phyloP scores from a whole-genome alignment of 2,329 filamentous ascomycete species.

The Knufia fluminis region DNA sequence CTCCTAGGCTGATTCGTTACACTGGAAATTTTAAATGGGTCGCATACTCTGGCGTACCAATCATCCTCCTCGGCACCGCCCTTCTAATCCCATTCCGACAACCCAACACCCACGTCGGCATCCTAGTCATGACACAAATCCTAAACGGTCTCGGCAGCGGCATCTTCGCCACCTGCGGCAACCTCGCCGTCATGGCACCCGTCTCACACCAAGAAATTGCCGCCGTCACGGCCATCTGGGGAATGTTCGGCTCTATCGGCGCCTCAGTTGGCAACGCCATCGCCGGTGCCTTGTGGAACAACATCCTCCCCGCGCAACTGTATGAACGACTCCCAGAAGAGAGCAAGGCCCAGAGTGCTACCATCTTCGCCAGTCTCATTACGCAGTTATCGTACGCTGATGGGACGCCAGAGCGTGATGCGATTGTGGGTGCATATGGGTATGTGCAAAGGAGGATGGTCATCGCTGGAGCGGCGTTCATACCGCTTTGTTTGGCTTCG shows the following conservation, averaged over 20 bases:
- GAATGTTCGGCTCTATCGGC: constrained; percentile 27
- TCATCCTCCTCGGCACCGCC: constrained; percentile 42
- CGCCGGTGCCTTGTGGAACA: constrained; percentile 29
- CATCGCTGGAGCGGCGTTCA: constrained; percentile 25
- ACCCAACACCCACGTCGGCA: constrained; percentile 38
- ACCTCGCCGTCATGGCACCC: constrained; percentile 48
- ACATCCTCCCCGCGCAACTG: constrained; percentile 31
- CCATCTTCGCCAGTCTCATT: constrained; percentile 46
- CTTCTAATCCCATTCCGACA: constrained; percentile 47
- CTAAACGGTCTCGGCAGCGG: constrained; percentile 45
- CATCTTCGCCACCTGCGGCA: constrained; percentile 42
- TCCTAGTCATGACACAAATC: constrained; percentile 45
- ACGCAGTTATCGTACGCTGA: constrained; percentile 43
- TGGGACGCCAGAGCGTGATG: constrained; percentile 34
- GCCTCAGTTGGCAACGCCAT: constrained; percentile 27
- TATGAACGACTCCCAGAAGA: constrained; percentile 27
- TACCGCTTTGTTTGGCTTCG: constrained; percentile 13
- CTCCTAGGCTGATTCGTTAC: constrained; percentile 37
- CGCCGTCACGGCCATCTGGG: constrained; percentile 28
- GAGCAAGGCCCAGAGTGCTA: constrained; percentile 30
- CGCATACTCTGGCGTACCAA: constrained; percentile 40
- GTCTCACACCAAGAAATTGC: constrained; percentile 45
- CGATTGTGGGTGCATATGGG: constrained; percentile 40
- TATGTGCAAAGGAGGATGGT: constrained; percentile 38
- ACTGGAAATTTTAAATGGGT: constrained; percentile 44